These are phyloP conservation scores for Arthrobotrys conoides DNA, from an alignment of 2,329 filamentous ascomycete genomes.

Conservation along the genomic window DNA sequence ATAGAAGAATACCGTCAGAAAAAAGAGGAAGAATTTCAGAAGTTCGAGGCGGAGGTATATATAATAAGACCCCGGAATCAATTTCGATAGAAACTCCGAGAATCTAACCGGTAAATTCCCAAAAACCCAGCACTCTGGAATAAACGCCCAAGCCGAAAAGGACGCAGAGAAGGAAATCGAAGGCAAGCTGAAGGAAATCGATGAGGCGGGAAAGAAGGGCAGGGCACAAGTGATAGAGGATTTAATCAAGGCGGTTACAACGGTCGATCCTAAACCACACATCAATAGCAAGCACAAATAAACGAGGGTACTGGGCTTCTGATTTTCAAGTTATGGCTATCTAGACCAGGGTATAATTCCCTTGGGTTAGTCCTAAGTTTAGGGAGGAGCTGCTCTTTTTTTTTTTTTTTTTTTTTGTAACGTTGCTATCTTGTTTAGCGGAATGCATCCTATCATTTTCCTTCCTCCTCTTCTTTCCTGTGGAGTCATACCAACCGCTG, in stretches of 20 bases:
- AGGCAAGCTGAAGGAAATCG: conserved; percentile 84
- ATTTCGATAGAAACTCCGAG: conserved; percentile 2
- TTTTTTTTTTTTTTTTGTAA: background rate
- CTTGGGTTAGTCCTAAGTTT: conserved; percentile 7
- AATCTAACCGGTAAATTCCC: conserved; percentile 7
- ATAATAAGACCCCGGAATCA: conserved; percentile 9
- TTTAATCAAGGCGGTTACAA: conserved; percentile 85
- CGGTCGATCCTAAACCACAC: conserved; percentile 76
- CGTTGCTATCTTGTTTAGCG: conserved; percentile 41
- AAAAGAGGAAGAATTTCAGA: conserved; percentile 96
- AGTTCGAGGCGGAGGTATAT: conserved; percentile 85
- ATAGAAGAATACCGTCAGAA: conserved; percentile 90
- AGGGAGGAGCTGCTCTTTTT: background rate
- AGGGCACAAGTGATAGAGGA: conserved; percentile 85
- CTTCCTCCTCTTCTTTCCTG: background rate
- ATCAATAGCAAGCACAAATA: conserved; percentile 60
- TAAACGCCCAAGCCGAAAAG: conserved; percentile 85
- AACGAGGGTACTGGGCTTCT: background rate
- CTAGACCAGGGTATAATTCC: background rate
- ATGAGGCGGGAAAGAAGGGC: conserved; percentile 82
- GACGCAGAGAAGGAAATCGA: conserved; percentile 86
- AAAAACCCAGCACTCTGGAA: conserved; percentile 81
- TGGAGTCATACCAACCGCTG: too few species aligned
- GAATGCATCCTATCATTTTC: conserved; percentile 33
- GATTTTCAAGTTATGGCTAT: conserved; percentile 9